A percentile compares a stretch with the other conserved stretches of the same genome.
Evolutionary conservation across 345 rosid genomes (phyloP).

Genomic region (Noccaea bulbosa): DNA sequence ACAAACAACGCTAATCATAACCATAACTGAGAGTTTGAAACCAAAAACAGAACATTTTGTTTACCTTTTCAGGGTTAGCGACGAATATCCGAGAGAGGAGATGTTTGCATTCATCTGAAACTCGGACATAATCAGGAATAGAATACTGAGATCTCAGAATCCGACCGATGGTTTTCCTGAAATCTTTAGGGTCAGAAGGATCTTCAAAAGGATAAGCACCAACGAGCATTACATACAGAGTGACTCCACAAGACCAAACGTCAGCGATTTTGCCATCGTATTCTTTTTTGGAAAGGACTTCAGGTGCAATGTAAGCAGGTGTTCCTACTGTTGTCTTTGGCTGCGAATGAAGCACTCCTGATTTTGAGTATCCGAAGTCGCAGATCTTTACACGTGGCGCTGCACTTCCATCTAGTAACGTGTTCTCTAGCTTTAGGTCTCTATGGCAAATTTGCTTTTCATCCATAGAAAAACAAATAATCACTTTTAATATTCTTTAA

Average conservation of each 20-base stretch:
- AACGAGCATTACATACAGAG: conserved; percentile 64
- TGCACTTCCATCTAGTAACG: conserved; percentile 65
- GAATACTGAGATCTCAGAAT: conserved; percentile 58
- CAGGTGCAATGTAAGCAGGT: conserved; percentile 77
- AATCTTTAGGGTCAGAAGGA: conserved; percentile 60
- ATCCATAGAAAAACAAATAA: conserved; percentile 1
- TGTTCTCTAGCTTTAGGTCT: conserved; percentile 80
- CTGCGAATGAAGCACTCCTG: conserved; percentile 73
- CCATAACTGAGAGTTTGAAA: background rate
- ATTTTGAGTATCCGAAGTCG: conserved; percentile 76
- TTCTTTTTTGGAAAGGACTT: conserved; percentile 58
- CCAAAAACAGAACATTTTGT: background rate
- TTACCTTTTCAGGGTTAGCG: conserved; percentile 63
- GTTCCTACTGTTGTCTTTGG: conserved; percentile 81
- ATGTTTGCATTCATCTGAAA: conserved; percentile 60
- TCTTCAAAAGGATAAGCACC: conserved; percentile 73
- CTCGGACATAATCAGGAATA: conserved; percentile 65
- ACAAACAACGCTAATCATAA: background rate
- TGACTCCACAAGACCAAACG: conserved; percentile 73
- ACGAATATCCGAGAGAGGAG: conserved; percentile 65
- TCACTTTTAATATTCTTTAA: too few relatives aligned
- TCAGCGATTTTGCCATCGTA: conserved; percentile 74
- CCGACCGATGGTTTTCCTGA: conserved; percentile 53
- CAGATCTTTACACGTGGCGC: conserved; percentile 73
- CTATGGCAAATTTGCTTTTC: conserved; percentile 66